phyloP scores from a whole-genome alignment of 495 filamentous ascomycete species.

The Talaromyces adpressus region DNA sequence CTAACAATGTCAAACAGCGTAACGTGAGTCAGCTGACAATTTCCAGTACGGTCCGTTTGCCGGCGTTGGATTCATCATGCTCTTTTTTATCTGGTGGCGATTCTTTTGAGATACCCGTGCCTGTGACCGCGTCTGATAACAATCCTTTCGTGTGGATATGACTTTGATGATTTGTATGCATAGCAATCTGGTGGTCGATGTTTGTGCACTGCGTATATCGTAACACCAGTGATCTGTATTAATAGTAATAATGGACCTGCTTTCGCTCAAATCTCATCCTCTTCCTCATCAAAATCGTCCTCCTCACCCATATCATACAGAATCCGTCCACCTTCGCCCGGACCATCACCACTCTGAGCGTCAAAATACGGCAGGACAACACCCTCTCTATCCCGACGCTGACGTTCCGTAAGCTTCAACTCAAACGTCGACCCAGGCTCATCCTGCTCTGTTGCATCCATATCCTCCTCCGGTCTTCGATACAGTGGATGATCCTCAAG shows the following conservation, averaged over 20 bases:
- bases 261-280: slow-evolving; percentile 74
- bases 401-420: slow-evolving; percentile 81
- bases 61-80: slow-evolving; percentile 66
- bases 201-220: neutral
- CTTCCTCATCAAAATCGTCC: slow-evolving; percentile 98
- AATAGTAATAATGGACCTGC: slow-evolving; percentile 1
- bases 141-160: slow-evolving; percentile 4
- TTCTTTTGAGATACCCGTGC: slow-evolving; percentile 57
- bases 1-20: too few species aligned
- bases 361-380: slow-evolving; percentile 93
- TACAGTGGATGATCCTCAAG: slow-evolving; percentile 75
- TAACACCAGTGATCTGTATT: neutral
- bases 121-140: neutral
- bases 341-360: slow-evolving; percentile 73
- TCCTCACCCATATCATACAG: slow-evolving; percentile 94
- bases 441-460: slow-evolving; percentile 27
- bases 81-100: slow-evolving; percentile 85
- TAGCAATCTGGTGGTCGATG: slow-evolving; percentile 4
- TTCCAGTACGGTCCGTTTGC: slow-evolving; percentile 79
- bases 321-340: slow-evolving; percentile 81
- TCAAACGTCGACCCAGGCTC: slow-evolving; percentile 72
- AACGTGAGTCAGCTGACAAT: slow-evolving; percentile 13
- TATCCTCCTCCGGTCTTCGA: slow-evolving; percentile 35
- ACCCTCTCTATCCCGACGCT: slow-evolving; percentile 74
- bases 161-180: slow-evolving; percentile 24